phyloP scores from a whole-genome alignment of 257 asterid species.

The Solanum bulbocastanum region DNA sequence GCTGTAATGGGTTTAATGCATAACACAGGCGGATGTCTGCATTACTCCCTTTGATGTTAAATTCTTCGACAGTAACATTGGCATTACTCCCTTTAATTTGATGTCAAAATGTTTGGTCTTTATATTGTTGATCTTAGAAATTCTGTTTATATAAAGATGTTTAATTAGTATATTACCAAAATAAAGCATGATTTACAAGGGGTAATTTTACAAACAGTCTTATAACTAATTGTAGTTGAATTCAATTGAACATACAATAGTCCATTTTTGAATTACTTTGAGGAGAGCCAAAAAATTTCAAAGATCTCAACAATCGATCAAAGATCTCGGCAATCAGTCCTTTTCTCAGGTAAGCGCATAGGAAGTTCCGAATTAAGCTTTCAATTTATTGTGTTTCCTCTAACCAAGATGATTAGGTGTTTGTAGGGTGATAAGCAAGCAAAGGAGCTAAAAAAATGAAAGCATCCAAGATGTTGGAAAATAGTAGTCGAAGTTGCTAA shows the following conservation, averaged over 20 bases:
- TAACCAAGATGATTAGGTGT: too few relatives aligned
- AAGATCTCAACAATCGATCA: neutral
- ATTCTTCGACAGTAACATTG: neutral
- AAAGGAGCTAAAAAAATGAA: neutral
- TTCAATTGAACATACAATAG: neutral
- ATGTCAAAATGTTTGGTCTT: too few relatives aligned
- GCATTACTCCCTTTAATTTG: too few relatives aligned
- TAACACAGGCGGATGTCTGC: neutral
- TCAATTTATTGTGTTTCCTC: too few relatives aligned
- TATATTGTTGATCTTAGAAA: too few relatives aligned
- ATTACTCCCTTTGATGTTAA: neutral
- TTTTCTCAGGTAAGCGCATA: neutral
- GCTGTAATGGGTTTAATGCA: neutral
- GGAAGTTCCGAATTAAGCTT: neutral
- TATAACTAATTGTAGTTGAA: neutral
- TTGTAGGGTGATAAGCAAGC: too few relatives aligned
- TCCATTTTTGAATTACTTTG: neutral
- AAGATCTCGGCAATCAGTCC: neutral
- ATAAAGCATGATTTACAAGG: neutral
- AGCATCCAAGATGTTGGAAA: neutral
- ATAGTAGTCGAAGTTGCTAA: neutral
- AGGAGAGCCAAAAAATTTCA: neutral
- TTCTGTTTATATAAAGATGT: too few relatives aligned
- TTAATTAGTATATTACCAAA: too few relatives aligned
- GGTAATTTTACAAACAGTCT: neutral